These are phyloP conservation scores for Flaveria sonorensis DNA, from an alignment of 129 eudicot species.

Conservation along the genomic window DNA sequence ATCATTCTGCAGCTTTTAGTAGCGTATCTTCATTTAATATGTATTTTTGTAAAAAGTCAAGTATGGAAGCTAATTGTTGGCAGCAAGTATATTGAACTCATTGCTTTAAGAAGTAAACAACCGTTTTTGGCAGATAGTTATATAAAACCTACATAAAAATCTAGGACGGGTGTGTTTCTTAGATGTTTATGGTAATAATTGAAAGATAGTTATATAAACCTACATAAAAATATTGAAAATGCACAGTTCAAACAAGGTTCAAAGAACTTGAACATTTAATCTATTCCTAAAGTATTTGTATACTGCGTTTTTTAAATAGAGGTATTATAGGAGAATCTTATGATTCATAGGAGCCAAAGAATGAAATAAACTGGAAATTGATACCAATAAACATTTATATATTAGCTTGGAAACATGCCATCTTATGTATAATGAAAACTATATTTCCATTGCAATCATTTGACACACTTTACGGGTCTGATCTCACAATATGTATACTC, in stretches of 20 bases:
- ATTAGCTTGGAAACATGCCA: background rate
- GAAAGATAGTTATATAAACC: background rate
- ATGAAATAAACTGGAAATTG: background rate
- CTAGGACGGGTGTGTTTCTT: background rate
- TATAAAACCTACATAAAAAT: background rate
- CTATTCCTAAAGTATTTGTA: background rate
- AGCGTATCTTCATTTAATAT: background rate
- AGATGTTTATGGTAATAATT: background rate
- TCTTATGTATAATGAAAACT: background rate
- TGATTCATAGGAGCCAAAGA: background rate
- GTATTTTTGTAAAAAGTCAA: background rate
- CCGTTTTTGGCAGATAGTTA: background rate
- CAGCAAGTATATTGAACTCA: background rate
- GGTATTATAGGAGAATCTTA: background rate
- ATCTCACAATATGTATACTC: background rate
- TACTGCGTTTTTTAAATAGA: background rate
- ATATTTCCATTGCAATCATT: background rate
- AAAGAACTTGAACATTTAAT: background rate
- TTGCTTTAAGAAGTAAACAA: background rate
- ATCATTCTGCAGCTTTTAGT: constrained; percentile 17
- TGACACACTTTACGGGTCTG: background rate
- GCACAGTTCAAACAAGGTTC: background rate
- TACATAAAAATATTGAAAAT: background rate
- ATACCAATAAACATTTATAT: background rate
- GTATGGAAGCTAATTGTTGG: background rate